A percentile compares a stretch with the other conserved stretches of the same genome.
phyloP scores from a whole-genome alignment of 495 filamentous ascomycete genomes.

The Aeminium ludgeri region DNA sequence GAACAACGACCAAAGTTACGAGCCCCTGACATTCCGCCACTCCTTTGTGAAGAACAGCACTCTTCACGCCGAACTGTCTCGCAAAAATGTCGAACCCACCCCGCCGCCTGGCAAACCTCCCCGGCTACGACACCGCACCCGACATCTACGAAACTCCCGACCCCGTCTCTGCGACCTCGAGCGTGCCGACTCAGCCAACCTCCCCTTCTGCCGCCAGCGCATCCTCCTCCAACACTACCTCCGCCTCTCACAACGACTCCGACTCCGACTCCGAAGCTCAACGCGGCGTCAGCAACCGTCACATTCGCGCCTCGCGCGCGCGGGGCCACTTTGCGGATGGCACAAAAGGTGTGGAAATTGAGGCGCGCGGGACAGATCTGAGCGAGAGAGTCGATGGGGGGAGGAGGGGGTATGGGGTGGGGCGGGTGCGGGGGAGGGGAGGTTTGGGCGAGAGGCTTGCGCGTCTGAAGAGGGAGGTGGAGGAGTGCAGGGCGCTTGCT shows the following conservation, averaged over 20 bases:
- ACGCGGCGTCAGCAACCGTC: constrained; percentile 4
- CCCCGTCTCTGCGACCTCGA: constrained; percentile 1
- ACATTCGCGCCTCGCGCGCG: constrained; percentile 4
- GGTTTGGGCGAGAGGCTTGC: constrained; percentile 60
- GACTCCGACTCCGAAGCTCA: constrained; percentile 1
- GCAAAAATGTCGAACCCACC: background rate
- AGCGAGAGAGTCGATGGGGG: background rate
- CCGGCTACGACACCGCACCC: constrained; percentile 16
- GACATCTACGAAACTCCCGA: constrained; percentile 19
- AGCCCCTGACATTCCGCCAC: background rate
- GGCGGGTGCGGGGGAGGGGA: constrained; percentile 37
- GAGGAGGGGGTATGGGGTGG: constrained; percentile 41
- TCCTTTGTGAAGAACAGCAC: background rate
- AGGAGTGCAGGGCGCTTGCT: constrained; percentile 24
- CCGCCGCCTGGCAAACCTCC: constrained; percentile 8
- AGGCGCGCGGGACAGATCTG: constrained; percentile 4
- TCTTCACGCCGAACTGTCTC: background rate
- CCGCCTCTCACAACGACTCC: background rate
- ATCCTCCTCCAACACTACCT: background rate
- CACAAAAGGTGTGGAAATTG: constrained; percentile 4
- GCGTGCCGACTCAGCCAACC: background rate
- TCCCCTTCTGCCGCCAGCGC: background rate
- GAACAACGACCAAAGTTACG: too few species aligned
- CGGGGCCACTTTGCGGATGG: constrained; percentile 3
- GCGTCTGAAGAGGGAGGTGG: constrained; percentile 25